These are phyloP conservation scores for Closterium sp. DNA, from an alignment of 139 green algal species.

Conservation along the genomic window DNA sequence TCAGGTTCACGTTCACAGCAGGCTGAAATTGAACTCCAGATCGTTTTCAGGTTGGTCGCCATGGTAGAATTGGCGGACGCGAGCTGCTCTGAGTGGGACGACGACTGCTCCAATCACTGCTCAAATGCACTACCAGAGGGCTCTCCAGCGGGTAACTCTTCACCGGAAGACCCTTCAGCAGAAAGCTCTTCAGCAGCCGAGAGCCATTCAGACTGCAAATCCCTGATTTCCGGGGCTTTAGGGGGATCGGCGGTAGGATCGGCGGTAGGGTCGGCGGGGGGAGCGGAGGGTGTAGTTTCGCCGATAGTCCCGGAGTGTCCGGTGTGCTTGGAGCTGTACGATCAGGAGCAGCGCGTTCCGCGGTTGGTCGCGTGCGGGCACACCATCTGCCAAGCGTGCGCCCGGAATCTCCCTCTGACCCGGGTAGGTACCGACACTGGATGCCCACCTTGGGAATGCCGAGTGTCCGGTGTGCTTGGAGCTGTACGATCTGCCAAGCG, in stretches of 20 bases:
- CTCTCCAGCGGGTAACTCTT: neutral
- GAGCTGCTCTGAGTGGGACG: neutral
- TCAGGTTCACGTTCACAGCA: neutral
- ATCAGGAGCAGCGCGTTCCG: neutral
- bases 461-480: too few relatives aligned
- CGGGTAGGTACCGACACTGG: neutral
- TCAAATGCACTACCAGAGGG: neutral
- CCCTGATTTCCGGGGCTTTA: neutral
- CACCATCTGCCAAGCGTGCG: conserved; percentile 13
- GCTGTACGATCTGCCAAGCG: too few relatives aligned
- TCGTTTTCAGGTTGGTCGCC: neutral
- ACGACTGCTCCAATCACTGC: neutral
- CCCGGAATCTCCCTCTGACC: neutral
- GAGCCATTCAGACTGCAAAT: neutral
- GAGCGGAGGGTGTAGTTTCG: neutral
- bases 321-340: conserved; percentile 16
- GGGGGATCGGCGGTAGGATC: neutral
- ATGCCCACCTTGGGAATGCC: too few relatives aligned
- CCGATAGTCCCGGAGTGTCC: conserved; percentile 18
- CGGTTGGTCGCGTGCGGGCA: conserved; percentile 17
- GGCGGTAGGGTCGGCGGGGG: too few relatives aligned
- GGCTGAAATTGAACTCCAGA: neutral
- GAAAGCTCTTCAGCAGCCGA: neutral
- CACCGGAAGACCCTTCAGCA: neutral
- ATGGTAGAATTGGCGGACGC: neutral